Base-by-base conservation (phyloP, 2,329 filamentous ascomycete genomes). In the Xylariaceae sp. region DNA sequence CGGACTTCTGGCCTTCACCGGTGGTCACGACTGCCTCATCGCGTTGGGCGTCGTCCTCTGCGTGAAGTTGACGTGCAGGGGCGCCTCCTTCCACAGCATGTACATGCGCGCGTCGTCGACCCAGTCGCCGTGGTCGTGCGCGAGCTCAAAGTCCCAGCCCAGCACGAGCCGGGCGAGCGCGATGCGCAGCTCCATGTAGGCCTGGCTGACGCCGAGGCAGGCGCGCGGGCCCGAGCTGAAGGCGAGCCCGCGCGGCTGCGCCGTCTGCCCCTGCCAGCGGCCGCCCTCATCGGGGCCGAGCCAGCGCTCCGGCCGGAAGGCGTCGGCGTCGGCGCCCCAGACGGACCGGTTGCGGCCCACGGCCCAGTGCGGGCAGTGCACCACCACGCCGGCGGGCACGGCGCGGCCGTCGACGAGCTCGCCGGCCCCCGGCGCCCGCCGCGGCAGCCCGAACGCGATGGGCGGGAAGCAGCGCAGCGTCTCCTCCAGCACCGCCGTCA, bases 291-390 rank as follows among this genome's bases (percentile, higher is more conserved):
- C 35, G 3, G 27, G 29, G 6, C 23, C 36, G 19, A 49, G 30
- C 51, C 50, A 53, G 15, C 52, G 47, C 37, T 49, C 46, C 6
- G 51, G 51, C 14, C 34, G 31, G 35, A 53, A 53, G 14, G 38
- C 35, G 10, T 43, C 42, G 15, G 50, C 43, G 14, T 37, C 35
- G 14, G 36, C 35, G 13, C 48, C 44, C 46, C 45, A 49, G 16
- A 44, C 38, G 9, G 18, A 24, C 11, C 43, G 44, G 35, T 50
- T 45, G 31, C 42, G 50, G 19, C 37, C 36, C 10, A 53, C 35
- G 1, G 41, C 39, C 46, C 48, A 53, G 19, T 47, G 45, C 1
- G 44, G 30, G 2, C 37, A 44, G 1, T 45, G 51, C 13, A 52
- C 45, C 5, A 37, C 31, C 11, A 37, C 39, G 8, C 49, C 50